A percentile compares a stretch with the other conserved stretches of the same genome.
Evolutionary conservation across 768 basidiomycete genomes (phyloP).

Genomic region (Leccinum sublutescens): DNA sequence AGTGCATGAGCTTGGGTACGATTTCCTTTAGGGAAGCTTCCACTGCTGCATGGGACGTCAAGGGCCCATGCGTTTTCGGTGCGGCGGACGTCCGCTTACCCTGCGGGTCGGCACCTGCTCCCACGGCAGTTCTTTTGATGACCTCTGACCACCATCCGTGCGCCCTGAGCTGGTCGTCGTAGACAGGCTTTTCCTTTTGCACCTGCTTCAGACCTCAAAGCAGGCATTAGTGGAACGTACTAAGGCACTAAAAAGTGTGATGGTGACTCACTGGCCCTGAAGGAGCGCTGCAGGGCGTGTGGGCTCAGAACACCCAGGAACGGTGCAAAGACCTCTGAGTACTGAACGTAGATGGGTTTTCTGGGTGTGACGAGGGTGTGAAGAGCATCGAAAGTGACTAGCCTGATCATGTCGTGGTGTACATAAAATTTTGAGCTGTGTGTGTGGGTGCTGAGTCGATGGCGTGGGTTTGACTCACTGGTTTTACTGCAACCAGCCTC

Average conservation of each 20-base stretch:
- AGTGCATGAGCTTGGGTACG: slow-evolving; percentile 55
- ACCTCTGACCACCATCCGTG: slow-evolving; percentile 78
- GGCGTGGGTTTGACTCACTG: neutral
- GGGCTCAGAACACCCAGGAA: slow-evolving; percentile 63
- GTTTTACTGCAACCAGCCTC: neutral
- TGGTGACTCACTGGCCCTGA: slow-evolving; percentile 48
- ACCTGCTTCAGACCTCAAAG: slow-evolving; percentile 45
- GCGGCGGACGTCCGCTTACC: slow-evolving; percentile 36
- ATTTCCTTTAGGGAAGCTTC: slow-evolving; percentile 53
- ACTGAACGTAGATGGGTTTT: slow-evolving; percentile 62
- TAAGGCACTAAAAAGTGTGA: neutral
- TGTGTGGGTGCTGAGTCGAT: neutral
- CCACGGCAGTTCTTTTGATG: slow-evolving; percentile 68
- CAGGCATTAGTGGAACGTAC: slow-evolving; percentile 5
- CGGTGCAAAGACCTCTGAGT: slow-evolving; percentile 60
- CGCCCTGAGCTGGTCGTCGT: slow-evolving; percentile 45
- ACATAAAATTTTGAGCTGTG: neutral
- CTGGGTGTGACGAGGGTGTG: slow-evolving; percentile 75
- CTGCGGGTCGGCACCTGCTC: slow-evolving; percentile 63
- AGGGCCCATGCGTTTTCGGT: slow-evolving; percentile 21
- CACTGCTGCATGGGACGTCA: slow-evolving; percentile 43
- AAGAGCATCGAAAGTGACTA: slow-evolving; percentile 78
- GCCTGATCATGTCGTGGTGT: slow-evolving; percentile 37
- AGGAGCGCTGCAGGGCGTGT: slow-evolving; percentile 50
- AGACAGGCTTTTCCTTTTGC: slow-evolving; percentile 60